A percentile compares a stretch with the other conserved stretches of the same genome.
These are phyloP conservation scores for Saccharum spontaneum DNA, from an alignment of 176 grass and related monocot genomes.

Conservation along the genomic window DNA sequence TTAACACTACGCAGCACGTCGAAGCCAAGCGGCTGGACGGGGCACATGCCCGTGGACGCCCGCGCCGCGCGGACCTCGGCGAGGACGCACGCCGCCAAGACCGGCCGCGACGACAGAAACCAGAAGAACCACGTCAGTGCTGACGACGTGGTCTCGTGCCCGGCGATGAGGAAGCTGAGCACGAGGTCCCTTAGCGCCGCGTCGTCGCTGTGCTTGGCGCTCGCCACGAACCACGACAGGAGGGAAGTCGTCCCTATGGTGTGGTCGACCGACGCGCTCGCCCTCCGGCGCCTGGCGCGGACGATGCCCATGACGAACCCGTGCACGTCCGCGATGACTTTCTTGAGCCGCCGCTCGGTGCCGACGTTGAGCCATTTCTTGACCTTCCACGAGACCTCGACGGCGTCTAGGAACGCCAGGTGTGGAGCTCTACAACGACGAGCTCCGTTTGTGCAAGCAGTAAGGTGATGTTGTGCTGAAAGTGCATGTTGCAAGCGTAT, in stretches of 20 bases:
- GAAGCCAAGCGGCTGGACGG: neutral
- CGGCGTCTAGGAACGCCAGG: neutral
- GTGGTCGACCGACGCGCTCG: neutral
- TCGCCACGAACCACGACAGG: neutral
- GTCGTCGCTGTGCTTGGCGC: constrained; percentile 32
- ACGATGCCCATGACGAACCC: neutral
- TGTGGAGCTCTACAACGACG: too few species aligned
- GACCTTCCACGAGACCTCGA: constrained; percentile 33
- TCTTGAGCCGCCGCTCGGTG: constrained; percentile 26
- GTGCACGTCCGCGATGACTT: neutral
- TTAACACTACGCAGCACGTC: constrained; percentile 42
- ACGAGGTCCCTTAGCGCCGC: constrained; percentile 29
- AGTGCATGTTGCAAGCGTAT: too few species aligned
- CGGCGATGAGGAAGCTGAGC: constrained; percentile 37
- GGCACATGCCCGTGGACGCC: too few species aligned
- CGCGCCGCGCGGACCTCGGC: too few species aligned
- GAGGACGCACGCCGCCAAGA: too few species aligned
- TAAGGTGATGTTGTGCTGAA: too few species aligned
- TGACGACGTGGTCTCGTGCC: constrained; percentile 5
- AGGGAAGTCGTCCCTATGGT: too few species aligned
- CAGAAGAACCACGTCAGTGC: too few species aligned
- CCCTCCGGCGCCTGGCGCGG: neutral
- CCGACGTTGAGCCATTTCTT: constrained; percentile 57
- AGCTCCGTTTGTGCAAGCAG: too few species aligned
- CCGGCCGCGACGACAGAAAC: too few species aligned